Base-by-base conservation (phyloP, 2,329 filamentous ascomycete species). In the Clonostachys solani region DNA sequence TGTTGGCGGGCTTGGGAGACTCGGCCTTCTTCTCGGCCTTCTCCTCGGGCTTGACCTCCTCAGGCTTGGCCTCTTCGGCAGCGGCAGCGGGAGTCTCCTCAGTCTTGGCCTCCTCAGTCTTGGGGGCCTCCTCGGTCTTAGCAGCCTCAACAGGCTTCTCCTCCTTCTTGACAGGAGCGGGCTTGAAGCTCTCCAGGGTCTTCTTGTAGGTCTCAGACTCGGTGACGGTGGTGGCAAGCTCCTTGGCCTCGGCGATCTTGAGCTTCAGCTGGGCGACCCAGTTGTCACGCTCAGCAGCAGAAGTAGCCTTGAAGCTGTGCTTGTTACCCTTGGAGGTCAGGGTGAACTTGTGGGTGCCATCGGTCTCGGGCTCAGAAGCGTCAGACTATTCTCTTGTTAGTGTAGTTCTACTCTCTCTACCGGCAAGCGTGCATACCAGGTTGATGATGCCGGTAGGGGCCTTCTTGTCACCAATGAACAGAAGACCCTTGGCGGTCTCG, bases 401-500 rank as follows among this genome's bases (percentile, higher is more conserved):
- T 42, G 43, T 44, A 46, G 15, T 42, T 44, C n/a, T 18, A 33
- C 19, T 7, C 3, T 40, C 9, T 8, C 15, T 12, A 12, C 6
- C 33, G 18, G 5, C 17, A 16, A n/a, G 34, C 13, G 33, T 12
- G 51, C 87, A 63, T 80, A 95, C 90, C 66, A 96, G 73, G 71
- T 89, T 89, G 68, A 97, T 86, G 59, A 94, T 84, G 61, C 89
- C 87, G 57, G 84, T 78, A 51, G 92, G 92, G 50, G 80, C 79
- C 55, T 81, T 76, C 83, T 95, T 96, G 72, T 95, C 87, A 61
- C 87, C 86, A 71, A 89, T 88, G 80, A 95, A 96, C 40, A 97
- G 77, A 17, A 97, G 86, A 63, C 94, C 94, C 78, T 95, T 95
- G 68, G 92, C 92, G 50, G 92, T 96, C 78, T 95, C 84, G 57